Evolutionary conservation across 805 yeast genomes (phyloP).

Genomic region (Metschnikowia bowlesiae): DNA sequence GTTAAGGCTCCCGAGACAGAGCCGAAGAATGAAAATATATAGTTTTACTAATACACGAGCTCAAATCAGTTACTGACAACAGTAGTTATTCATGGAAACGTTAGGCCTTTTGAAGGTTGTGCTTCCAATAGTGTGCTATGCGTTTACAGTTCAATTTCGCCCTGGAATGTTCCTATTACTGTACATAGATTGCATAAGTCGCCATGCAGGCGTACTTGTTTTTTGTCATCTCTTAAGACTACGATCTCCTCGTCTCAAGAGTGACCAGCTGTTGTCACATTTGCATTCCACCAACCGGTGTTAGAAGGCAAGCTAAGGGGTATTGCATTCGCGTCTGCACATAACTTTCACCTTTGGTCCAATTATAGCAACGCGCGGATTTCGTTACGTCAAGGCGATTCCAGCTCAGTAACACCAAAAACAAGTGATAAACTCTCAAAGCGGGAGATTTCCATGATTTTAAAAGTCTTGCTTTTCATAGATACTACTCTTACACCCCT

Average conservation of each 20-base stretch:
- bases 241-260: neutral
- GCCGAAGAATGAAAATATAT: neutral
- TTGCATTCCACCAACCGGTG: no score
- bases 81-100: neutral
- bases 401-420: neutral
- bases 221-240: neutral
- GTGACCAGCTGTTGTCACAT: no score
- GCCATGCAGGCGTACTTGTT: neutral
- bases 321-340: neutral
- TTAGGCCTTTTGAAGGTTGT: neutral
- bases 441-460: neutral
- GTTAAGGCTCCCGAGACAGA: neutral
- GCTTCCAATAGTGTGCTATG: neutral
- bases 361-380: constrained; percentile 1
- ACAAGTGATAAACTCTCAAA: no score
- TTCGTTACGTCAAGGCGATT: neutral
- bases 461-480: neutral
- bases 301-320: neutral
- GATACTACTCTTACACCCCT: neutral
- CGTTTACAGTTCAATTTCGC: neutral
- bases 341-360: neutral
- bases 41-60: neutral
- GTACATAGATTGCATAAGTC: neutral
- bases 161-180: constrained; percentile 1
- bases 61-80: neutral